Base-by-base conservation (phyloP, 345 rosid genomes). In the Nephelium lappaceum region DNA sequence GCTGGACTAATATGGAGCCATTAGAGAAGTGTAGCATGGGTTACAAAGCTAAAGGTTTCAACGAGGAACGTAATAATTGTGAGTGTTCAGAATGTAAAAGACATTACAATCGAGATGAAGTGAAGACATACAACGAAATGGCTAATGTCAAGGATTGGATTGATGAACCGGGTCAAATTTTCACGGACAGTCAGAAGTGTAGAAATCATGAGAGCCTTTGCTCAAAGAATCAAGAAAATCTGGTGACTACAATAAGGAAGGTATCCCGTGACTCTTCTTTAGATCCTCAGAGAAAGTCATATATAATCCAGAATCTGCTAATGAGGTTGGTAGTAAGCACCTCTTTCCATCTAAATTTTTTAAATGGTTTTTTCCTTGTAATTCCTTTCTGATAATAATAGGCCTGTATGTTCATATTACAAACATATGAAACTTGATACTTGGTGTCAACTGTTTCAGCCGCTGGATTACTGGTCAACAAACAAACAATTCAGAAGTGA, bases 231-330 rank as follows among this genome's bases (percentile, higher is more conserved):
- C 95, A 90, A 82, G 89, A 89, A 67, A 90, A 89, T 81, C 86
- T 93, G 53, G 93, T 89, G 77, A 85, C 91, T 75, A 91, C 89
- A 77, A 81, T 92, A 53, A 83, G 91, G 82, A 93, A 89, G 77
- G 91, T 90, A 60, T 94, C 92, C 21, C 83, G 87, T 16, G 98
- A 94, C 77, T 74, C 92, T 78, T 78, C 92, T 31, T 63, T 92
- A 12, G 94, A 91, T 83, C 84, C 90, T 71, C 86, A 82, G 69
- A 83, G 88, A 85, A 90, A 92, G 80, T 85, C 92, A 45, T 84
- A 69, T 67, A 80, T 91, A 70, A 91, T 88, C 74, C 97, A 94
- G 80, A 89, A 89, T 82, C 88, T 94, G 74, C 80, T 89, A 51
- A 91, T 78, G 93, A 91, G 97, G 98, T 92, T 62, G 47, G 84